Evolutionary conservation across 176 grass and related monocot genomes (phyloP).

Genomic region (Oryza coarctata): DNA sequence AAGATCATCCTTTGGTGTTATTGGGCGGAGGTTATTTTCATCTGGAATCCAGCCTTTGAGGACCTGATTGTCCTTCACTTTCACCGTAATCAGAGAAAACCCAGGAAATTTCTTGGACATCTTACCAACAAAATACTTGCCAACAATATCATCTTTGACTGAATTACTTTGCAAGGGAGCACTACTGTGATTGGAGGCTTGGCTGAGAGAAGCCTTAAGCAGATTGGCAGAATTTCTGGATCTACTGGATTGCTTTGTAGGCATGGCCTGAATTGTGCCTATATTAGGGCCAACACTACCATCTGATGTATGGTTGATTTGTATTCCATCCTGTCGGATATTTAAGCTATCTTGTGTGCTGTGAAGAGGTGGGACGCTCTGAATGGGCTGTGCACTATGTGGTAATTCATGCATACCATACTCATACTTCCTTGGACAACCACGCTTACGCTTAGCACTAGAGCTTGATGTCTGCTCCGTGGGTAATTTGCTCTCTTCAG

Average conservation of each 20-base stretch:
- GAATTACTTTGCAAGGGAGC: conserved; percentile 18
- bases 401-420: conserved; percentile 23
- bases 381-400: conserved; percentile 44
- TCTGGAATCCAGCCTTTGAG: conserved; percentile 62
- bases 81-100: conserved; percentile 53
- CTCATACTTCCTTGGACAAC: conserved; percentile 46
- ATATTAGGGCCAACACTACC: conserved; percentile 4
- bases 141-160: conserved; percentile 38
- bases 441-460: conserved; percentile 52
- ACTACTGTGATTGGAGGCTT: neutral
- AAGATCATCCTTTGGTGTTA: conserved; percentile 44
- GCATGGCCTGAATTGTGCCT: neutral
- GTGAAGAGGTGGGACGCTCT: conserved; percentile 36
- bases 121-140: conserved; percentile 51
- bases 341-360: conserved; percentile 23
- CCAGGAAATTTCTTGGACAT: conserved; percentile 41
- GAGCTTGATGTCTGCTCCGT: conserved; percentile 22
- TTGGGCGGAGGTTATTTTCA: conserved; percentile 37
- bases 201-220: conserved; percentile 13
- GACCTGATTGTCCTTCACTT: conserved; percentile 48
- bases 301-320: conserved; percentile 19
- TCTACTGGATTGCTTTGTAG: conserved; percentile 10
- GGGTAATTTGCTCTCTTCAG: conserved; percentile 36
- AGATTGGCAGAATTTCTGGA: conserved; percentile 11
- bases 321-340: conserved; percentile 29